phyloP scores from a whole-genome alignment of 129 eudicot genomes.

The Logfia minima region DNA sequence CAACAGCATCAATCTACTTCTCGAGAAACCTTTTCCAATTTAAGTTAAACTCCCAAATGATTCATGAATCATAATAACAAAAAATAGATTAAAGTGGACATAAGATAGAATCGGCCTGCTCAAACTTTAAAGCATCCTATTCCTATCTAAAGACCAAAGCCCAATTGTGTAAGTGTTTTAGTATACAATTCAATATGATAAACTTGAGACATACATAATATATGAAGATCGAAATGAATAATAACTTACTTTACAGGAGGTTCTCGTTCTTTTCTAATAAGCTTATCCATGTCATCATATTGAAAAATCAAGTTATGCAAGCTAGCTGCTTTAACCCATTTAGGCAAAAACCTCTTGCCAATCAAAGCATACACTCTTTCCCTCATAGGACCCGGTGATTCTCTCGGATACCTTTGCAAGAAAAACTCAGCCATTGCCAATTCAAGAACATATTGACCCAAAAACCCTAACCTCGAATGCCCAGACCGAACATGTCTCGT shows the following conservation, averaged over 20 bases:
- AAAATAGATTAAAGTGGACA: neutral
- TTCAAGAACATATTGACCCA: conserved; percentile 92
- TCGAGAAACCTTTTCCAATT: neutral
- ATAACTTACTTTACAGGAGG: conserved; percentile 87
- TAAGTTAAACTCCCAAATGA: neutral
- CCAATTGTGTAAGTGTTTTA: neutral
- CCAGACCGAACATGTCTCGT: conserved; percentile 84
- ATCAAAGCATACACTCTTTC: conserved; percentile 88
- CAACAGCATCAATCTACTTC: neutral
- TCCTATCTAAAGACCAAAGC: neutral
- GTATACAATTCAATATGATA: conserved; percentile 6
- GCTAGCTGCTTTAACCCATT: conserved; percentile 96
- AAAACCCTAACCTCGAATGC: conserved; percentile 79
- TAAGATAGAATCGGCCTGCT: neutral
- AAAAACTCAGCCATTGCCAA: conserved; percentile 89
- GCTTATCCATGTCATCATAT: conserved; percentile 83
- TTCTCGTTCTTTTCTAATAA: conserved; percentile 73
- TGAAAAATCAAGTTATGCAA: conserved; percentile 91
- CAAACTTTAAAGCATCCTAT: neutral
- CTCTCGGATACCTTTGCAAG: conserved; percentile 96
- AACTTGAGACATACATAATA: neutral
- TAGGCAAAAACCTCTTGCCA: conserved; percentile 92
- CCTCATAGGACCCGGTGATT: conserved; percentile 98
- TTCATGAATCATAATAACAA: neutral
- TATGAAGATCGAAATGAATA: neutral